A percentile compares a stretch with the other conserved stretches of the same genome.
These are phyloP conservation scores for Epithele typhae DNA, from an alignment of 768 basidiomycete species.

Conservation along the genomic window DNA sequence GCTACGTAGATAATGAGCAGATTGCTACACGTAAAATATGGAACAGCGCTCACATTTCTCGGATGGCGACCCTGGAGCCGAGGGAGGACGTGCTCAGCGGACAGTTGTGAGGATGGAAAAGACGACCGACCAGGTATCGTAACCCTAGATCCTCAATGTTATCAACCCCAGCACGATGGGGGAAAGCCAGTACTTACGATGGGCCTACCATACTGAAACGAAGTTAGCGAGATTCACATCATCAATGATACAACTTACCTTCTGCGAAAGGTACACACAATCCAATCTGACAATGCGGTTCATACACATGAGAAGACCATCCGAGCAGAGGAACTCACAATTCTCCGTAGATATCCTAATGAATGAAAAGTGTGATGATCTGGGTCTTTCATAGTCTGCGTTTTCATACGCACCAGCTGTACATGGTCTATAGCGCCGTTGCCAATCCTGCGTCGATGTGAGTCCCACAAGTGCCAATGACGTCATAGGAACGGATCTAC, in stretches of 20 bases:
- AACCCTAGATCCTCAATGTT: slow-evolving; percentile 45
- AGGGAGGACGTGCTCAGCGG: too few species aligned
- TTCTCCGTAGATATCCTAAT: slow-evolving; percentile 98
- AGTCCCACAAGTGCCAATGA: neutral
- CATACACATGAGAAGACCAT: neutral
- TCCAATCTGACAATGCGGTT: slow-evolving; percentile 60
- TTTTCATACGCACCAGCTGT: slow-evolving; percentile 65
- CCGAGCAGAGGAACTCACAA: slow-evolving; percentile 43
- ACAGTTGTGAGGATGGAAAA: too few species aligned
- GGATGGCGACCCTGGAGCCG: slow-evolving; percentile 23
- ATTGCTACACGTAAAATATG: neutral
- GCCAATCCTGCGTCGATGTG: slow-evolving; percentile 53
- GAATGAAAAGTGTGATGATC: too few species aligned
- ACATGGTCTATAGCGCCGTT: slow-evolving; percentile 95
- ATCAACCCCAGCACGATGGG: too few species aligned
- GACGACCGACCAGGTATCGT: slow-evolving; percentile 50
- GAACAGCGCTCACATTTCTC: slow-evolving; percentile 15
- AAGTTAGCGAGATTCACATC: too few species aligned
- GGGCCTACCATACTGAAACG: neutral
- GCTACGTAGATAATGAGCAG: slow-evolving; percentile 30
- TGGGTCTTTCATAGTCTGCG: too few species aligned
- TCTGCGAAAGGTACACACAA: slow-evolving; percentile 94
- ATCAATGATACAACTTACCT: slow-evolving; percentile 41
- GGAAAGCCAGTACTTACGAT: too few species aligned
- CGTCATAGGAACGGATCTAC: slow-evolving; percentile 17